phyloP scores from a whole-genome alignment of 768 basidiomycete species.

The Boletales sp. region DNA sequence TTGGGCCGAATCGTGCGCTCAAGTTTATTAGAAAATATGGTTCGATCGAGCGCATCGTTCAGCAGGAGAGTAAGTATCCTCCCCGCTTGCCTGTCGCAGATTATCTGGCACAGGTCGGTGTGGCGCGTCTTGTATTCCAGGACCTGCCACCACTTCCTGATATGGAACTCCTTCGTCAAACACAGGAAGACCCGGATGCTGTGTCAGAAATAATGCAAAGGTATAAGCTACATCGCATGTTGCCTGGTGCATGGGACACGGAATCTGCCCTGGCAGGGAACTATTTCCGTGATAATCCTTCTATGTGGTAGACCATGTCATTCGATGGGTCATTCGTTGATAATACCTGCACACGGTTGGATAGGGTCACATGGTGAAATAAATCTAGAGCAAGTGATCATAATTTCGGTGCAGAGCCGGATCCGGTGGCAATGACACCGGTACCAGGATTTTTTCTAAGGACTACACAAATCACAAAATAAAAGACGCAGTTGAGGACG shows the following conservation, averaged over 20 bases:
- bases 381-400: too few relatives aligned
- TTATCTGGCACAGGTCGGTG: slow-evolving; percentile 63
- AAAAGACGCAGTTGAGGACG: too few relatives aligned
- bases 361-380: too few relatives aligned
- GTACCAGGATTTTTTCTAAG: too few relatives aligned
- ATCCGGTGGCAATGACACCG: too few relatives aligned
- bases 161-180: slow-evolving; percentile 29
- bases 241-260: slow-evolving; percentile 40
- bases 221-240: slow-evolving; percentile 46
- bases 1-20: slow-evolving; percentile 77
- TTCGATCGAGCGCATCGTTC: slow-evolving; percentile 68
- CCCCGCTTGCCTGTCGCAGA: slow-evolving; percentile 43
- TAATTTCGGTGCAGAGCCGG: too few relatives aligned
- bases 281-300: slow-evolving; percentile 65
- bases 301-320: slow-evolving; percentile 12
- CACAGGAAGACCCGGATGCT: slow-evolving; percentile 37
- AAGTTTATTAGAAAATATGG: slow-evolving; percentile 69
- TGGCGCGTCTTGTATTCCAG: slow-evolving; percentile 62
- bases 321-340: not conserved
- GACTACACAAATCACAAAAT: too few relatives aligned
- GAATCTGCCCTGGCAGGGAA: slow-evolving; percentile 53
- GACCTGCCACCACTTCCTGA: slow-evolving; percentile 64
- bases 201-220: slow-evolving; percentile 47
- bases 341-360: not conserved
- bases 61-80: slow-evolving; percentile 47